Evolutionary conservation across 2,329 filamentous ascomycete species (phyloP), one percentile per base, ranked within the genome.

Genomic region (Fusarium nygamai): DNA sequence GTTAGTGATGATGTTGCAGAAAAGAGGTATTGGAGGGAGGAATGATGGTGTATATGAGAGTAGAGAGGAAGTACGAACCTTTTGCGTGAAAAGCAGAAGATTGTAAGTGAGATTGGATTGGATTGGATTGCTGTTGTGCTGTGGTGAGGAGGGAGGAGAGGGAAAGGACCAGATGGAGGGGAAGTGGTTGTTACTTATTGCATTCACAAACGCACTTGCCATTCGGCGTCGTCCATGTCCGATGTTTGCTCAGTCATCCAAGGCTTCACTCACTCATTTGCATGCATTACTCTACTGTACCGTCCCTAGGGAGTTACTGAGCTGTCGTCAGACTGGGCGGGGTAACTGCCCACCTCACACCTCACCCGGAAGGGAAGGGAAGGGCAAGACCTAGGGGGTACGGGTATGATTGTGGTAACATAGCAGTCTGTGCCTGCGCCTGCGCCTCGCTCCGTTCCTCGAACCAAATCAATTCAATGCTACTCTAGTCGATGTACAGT

Each of bases 251-350:
- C 71, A 69, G 71, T 73, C 70, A 74, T 74, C 71, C 56, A 70
- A 62, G 38, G 48, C 69, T 53, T 53, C 61, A 57, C 57, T 36
- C 33, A 31, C 50, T 47, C 36, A 34, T 36, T 53, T 41, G 44
- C 34, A 41, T 53, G 44, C 44, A 48, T 48, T 39, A 22, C 61
- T 59, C 39, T 59, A 66, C 47, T 77, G 76, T 78, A 79, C 27
- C 10, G 20, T 48, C 20, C 46, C 20, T 19, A 46, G 16, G 20
- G 22, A 51, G 22, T 13, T 34, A 51, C 79, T 81, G 81, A 78
- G 80, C 79, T 82, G 81, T 83, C 81, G 82, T 83, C 82, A 83
- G 82, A 83, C 80, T 81, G 83, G 83, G 83, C 83, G 83, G 84
- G 84, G 84, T 85, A 85, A 81, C 75, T 75, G 72, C 66, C 68